Evolutionary conservation across 2,329 filamentous ascomycete species (phyloP), one percentile per base, ranked within the genome.

Genomic region (Paraphoma chrysanthemicola): DNA sequence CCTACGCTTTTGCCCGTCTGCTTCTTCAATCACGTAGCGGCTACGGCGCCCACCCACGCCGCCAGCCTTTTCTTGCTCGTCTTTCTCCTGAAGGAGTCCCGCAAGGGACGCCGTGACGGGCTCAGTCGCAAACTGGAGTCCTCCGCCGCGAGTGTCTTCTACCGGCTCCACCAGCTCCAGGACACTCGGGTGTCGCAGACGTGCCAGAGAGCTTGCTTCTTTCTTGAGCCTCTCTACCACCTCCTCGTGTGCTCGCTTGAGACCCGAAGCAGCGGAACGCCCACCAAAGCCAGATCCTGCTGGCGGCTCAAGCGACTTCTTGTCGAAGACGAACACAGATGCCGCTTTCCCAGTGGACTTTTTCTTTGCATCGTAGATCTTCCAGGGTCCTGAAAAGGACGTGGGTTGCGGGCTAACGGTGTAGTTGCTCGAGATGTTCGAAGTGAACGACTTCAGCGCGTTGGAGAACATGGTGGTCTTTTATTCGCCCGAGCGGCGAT

Each of bases 321-420:
- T 89, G 64, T 99, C 95, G 75, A 98, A 97, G 64, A 98, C 88
- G 71, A 98, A 99, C 65, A 98, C 88, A 14, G 93, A 97, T 53
- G 90, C 95, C 7, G 89, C 78, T 76, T 95, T 96, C 64, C 91
- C 92, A 0, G 93, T 97, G 30, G 90, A 92, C 80, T 97, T 98
- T 81, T 96, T 96, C 82, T 96, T 98, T 56, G 91, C 93, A 80
- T 97, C 93, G 83, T 94, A 94, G 71, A 99, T 95, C 81, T 93
- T 96, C 95, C 95, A 99, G 56, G 93, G 92, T 16, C 95, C 95
- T 14, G 93, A 91, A 50, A 87, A 87, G 49, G 92, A 90, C n/a
- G 87, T 89, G 10, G 90, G 86, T 57, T 86, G 87, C 28, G 88
- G 84, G 18, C 92, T 89, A 64, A 98, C 83, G 66, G 90, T 87